Evolutionary conservation across 1,284 basidiomycete species (phyloP).

Genomic region (Ceratobasidium sp.): DNA sequence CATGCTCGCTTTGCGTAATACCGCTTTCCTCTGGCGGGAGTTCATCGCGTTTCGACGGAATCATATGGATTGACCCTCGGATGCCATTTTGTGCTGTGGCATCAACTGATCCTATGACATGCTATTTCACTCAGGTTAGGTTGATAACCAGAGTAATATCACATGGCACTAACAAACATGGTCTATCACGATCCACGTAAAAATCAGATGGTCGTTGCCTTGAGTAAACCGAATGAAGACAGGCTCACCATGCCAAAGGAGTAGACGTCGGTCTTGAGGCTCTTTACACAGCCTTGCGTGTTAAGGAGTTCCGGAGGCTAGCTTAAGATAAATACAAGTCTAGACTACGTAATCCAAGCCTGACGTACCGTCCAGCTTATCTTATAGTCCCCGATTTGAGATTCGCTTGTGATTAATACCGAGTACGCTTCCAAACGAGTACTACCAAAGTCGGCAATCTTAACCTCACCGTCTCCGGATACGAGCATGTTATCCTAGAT

Average conservation of each 20-base stretch:
- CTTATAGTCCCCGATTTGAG: not conserved
- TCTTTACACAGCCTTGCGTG: not conserved
- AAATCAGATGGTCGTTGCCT: too few relatives aligned
- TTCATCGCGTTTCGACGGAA: too few relatives aligned
- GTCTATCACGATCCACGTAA: too few relatives aligned
- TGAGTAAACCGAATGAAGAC: too few relatives aligned
- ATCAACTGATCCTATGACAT: too few relatives aligned
- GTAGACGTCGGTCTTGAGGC: not conserved
- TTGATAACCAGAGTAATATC: too few relatives aligned
- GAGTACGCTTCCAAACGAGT: not conserved
- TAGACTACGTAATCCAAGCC: too few relatives aligned
- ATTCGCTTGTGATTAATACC: not conserved
- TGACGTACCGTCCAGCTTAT: not conserved
- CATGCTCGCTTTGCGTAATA: not conserved
- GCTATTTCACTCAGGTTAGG: too few relatives aligned
- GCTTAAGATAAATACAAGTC: too few relatives aligned
- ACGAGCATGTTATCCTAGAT: slow-evolving; percentile 19
- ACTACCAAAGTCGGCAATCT: slow-evolving; percentile 12
- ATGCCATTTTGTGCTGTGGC: too few relatives aligned
- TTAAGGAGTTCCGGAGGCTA: slow-evolving; percentile 8
- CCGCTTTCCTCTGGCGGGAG: not conserved
- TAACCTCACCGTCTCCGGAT: not conserved
- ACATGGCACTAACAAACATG: too few relatives aligned
- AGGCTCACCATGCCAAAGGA: slow-evolving; percentile 29
- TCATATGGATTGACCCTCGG: too few relatives aligned